Evolutionary conservation across 164 flowering plant species (phyloP), one percentile per base, ranked within the genome.

Genomic region (Vitis vinifera): DNA sequence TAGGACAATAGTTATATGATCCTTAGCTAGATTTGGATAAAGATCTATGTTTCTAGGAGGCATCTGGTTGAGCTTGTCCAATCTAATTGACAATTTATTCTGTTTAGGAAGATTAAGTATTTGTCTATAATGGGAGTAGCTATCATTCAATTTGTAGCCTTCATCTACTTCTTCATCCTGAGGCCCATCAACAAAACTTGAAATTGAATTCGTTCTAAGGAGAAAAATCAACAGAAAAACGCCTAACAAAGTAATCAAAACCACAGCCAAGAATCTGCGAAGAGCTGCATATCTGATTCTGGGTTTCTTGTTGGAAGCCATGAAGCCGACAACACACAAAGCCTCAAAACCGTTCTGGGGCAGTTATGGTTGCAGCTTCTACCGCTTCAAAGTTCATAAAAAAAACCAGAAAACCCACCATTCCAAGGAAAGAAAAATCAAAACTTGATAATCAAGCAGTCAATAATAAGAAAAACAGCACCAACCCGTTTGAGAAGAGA

Each of bases 41-140:
- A 85, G 77, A 83, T 92, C 91, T 59, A 78, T 17, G 71, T 94
- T 94, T 67, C 90, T 81, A 4, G 98, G 95, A 0, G 91, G 92
- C 77, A 91, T 71, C 59, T 69, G 72, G 69, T 94, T 94, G 55
- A 65, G 71, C 70, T 80, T 81, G 49, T 87, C 85, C 72, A 94
- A 70, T n/a, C 62, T 63, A 58, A 78, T 53, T 0, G 97, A 92
- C 67, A 92, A 63, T 13, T 86, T 72, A 65, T 67, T 91, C 74
- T 86, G 93, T 51, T 71, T 75, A 15, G 91, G 92, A 44, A 91
- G 78, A 23, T 60, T 76, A 5, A 79, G 68, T 1, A 57, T 71
- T 17, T 49, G 65, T 14, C 64, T 55, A 15, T 17, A 11, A 51
- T 12, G 7, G n/a, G 70, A 53, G 17, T 53, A 14, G 31, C 58